phyloP scores from a whole-genome alignment of 2,329 filamentous ascomycete species.

The Nigrospora oryzae region DNA sequence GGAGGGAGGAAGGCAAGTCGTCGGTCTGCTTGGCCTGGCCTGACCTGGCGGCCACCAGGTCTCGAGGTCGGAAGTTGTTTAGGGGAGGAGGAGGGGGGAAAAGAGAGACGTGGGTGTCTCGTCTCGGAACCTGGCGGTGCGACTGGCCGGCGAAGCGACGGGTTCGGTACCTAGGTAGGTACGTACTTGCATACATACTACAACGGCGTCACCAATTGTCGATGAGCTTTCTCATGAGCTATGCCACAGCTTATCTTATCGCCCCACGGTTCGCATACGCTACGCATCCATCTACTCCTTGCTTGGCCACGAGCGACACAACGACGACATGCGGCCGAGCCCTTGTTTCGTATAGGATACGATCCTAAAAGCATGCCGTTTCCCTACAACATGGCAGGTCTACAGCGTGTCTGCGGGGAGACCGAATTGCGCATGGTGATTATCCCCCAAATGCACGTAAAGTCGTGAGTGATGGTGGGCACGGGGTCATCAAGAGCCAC shows the following conservation, averaged over 20 bases:
- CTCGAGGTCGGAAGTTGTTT: neutral
- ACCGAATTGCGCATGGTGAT: too few species aligned
- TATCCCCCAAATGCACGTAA: too few species aligned
- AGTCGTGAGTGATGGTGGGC: too few species aligned
- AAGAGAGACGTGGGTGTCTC: neutral
- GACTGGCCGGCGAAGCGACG: neutral
- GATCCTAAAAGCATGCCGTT: too few species aligned
- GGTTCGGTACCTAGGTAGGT: neutral
- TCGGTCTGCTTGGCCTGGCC: too few species aligned
- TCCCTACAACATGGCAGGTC: too few species aligned
- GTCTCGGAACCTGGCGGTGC: too few species aligned
- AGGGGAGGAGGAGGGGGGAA: neutral
- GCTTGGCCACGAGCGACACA: neutral
- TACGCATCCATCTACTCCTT: neutral
- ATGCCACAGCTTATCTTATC: neutral
- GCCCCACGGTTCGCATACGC: too few species aligned
- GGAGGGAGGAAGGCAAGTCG: neutral
- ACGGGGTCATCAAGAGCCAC: too few species aligned
- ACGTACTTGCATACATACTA: neutral
- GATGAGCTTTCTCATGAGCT: neutral
- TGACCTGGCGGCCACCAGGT: neutral
- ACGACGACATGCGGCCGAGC: neutral
- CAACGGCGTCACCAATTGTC: neutral
- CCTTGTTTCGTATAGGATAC: too few species aligned
- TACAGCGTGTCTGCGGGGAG: too few species aligned